These are phyloP conservation scores for Alloteropsis semialata DNA, from an alignment of 176 grass and related monocot genomes.

Conservation along the genomic window DNA sequence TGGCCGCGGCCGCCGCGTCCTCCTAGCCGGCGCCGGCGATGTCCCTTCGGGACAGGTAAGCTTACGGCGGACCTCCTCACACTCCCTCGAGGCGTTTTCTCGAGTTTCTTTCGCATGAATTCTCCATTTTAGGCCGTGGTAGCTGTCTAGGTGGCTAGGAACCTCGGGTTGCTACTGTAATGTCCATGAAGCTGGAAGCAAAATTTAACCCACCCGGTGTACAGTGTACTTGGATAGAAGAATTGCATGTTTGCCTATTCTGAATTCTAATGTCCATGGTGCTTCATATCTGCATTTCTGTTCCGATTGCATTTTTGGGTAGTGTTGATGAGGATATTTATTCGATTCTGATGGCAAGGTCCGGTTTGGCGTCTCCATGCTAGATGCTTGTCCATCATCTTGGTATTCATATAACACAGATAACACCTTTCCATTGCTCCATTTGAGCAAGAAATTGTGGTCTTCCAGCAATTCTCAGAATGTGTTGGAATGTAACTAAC, in stretches of 20 bases:
- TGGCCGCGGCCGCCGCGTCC: background rate
- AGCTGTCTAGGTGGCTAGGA: background rate
- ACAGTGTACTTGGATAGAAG: background rate
- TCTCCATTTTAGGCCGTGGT: background rate
- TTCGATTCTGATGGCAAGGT: background rate
- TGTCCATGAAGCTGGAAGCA: background rate
- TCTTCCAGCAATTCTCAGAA: background rate
- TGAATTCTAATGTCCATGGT: background rate
- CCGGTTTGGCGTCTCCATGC: background rate
- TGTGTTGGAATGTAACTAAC: slow-evolving; percentile 7
- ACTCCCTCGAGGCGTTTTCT: background rate
- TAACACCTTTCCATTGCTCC: background rate
- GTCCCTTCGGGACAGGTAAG: slow-evolving; percentile 26
- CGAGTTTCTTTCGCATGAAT: background rate
- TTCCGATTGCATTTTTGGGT: background rate
- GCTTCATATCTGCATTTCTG: background rate
- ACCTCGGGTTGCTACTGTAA: background rate
- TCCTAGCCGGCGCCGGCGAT: slow-evolving; percentile 17
- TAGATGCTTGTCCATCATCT: background rate
- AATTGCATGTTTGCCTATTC: background rate
- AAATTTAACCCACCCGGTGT: background rate
- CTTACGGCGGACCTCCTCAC: background rate
- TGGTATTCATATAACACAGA: background rate
- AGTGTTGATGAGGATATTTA: background rate
- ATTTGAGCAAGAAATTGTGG: background rate